Base-by-base conservation (phyloP, 2,329 filamentous ascomycete genomes). In the Sphaerulina vaccinii region DNA sequence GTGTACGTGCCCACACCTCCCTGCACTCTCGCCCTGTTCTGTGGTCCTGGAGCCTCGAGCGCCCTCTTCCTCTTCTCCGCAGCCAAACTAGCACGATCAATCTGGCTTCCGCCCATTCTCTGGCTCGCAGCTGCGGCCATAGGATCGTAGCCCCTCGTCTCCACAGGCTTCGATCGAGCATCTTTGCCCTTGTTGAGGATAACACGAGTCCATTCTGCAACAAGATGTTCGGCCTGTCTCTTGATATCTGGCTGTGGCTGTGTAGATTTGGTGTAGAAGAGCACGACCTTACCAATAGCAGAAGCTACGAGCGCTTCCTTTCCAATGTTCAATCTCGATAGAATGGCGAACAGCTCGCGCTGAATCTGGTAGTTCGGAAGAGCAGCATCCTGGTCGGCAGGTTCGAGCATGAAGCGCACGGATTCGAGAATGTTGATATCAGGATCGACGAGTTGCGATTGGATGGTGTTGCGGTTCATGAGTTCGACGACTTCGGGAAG, bases 351-450 rank as follows among this genome's bases (percentile, higher is more conserved):
- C 37, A 99, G 82, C 68, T 97, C 91, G 56, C 91, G 89, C 74
- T 99, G 93, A 61, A 99, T 97, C 68, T 93, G 93, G 75, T 96
- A 99, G 23, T 93, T 92, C 0, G 93, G 93, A 43, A 99, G 80
- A 55, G 89, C 92, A 51, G 92, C 93, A 67, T 97, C 92, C 52
- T 64, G 59, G 63, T 92, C 90, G 39, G 97, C 80, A 1, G 93
- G 93, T 69, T 99, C 93, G 18, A 99, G 81, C 79, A 97, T 97
- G 79, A 95, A 97, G 68, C 92, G 90, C 65, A 99, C 90, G 11
- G 91, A 88, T 71, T 95, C 90, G 33, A 99, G 77, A 57, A 99
- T 87, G 74, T 97, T 96, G 67, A 87, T 95, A 66, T 99, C 93
- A 0, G 92, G 92, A 61, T 96, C 92, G 35, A 96, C 84, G 43